Percentiles rank a stretch among this genome's conserved stretches.
These are phyloP conservation scores for Amauroascus niger DNA, from an alignment of 2,329 filamentous ascomycete genomes.

Conservation along the genomic window DNA sequence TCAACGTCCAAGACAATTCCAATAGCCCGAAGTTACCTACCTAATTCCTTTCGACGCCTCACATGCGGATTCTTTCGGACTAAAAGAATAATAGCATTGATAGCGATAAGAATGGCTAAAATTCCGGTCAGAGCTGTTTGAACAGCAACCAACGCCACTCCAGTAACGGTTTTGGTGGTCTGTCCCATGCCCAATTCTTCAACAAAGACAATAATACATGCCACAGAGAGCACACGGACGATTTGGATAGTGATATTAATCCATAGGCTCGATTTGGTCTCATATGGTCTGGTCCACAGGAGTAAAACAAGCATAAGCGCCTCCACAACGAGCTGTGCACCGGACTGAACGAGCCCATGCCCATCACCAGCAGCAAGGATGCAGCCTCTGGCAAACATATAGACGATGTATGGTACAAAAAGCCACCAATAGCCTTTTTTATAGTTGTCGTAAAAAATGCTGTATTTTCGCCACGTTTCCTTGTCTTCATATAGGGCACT, in stretches of 20 bases:
- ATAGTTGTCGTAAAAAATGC: constrained; percentile 93
- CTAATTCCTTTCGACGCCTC: constrained; percentile 76
- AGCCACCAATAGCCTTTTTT: constrained; percentile 95
- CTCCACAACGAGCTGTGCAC: constrained; percentile 73
- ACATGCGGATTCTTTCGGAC: constrained; percentile 84
- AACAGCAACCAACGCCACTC: constrained; percentile 84
- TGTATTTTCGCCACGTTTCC: constrained; percentile 88
- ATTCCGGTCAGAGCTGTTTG: constrained; percentile 75
- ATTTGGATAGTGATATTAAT: constrained; percentile 90
- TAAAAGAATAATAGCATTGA: constrained; percentile 77
- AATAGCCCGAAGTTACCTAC: constrained; percentile 47
- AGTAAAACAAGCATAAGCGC: constrained; percentile 66
- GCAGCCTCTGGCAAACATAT: constrained; percentile 81
- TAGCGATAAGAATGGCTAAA: constrained; percentile 75
- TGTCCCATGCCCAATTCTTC: constrained; percentile 82
- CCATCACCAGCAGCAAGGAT: constrained; percentile 78
- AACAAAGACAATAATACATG: constrained; percentile 85
- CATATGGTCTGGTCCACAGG: constrained; percentile 76
- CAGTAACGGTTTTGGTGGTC: constrained; percentile 88
- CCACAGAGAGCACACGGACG: constrained; percentile 78
- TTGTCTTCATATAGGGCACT: constrained; percentile 76
- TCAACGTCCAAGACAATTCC: background rate
- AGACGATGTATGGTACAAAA: constrained; percentile 79
- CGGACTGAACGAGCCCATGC: constrained; percentile 70
- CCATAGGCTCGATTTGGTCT: constrained; percentile 75